Evolutionary conservation across 2,329 filamentous ascomycete species (phyloP).

Genomic region (Paracorniculantispora psalliotae): DNA sequence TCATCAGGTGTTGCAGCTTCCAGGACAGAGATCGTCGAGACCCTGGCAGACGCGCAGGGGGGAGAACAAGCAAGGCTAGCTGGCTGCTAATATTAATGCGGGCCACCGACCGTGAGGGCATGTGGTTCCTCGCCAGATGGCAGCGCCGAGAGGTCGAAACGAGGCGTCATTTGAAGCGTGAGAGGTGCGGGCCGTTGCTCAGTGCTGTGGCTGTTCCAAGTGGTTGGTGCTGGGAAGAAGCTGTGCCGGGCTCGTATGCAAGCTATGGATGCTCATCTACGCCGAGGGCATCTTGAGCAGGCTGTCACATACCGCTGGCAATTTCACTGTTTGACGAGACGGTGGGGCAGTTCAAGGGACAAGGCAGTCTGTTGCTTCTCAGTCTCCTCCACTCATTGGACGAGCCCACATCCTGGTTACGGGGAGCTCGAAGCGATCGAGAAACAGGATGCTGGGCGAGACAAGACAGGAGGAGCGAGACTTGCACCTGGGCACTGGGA

Average conservation of each 20-base stretch:
- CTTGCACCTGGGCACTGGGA: not conserved
- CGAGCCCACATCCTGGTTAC: not conserved
- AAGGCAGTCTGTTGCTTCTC: not conserved
- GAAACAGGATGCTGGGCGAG: not conserved
- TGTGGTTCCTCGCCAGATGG: not conserved
- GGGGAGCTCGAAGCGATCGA: not conserved
- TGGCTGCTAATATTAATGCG: not conserved
- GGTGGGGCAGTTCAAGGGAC: not conserved
- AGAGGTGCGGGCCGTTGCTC: not conserved
- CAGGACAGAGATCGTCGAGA: not conserved
- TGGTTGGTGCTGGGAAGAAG: not conserved
- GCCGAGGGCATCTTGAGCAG: too few relatives aligned
- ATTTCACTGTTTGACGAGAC: not conserved
- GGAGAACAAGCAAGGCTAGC: not conserved
- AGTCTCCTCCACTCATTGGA: not conserved
- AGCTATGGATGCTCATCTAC: too few relatives aligned
- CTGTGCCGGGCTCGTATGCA: too few relatives aligned
- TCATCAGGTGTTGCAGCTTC: not conserved
- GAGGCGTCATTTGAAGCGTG: not conserved
- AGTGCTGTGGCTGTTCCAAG: not conserved
- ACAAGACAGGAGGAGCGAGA: constrained; percentile 3
- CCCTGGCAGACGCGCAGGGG: not conserved
- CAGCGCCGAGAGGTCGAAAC: not conserved
- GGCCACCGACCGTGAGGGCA: not conserved
- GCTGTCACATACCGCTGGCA: not conserved